Evolutionary conservation across 805 yeast genomes (phyloP), one percentile per base, ranked within the genome.

Genomic region (Sugiyamaella chiloensis): DNA sequence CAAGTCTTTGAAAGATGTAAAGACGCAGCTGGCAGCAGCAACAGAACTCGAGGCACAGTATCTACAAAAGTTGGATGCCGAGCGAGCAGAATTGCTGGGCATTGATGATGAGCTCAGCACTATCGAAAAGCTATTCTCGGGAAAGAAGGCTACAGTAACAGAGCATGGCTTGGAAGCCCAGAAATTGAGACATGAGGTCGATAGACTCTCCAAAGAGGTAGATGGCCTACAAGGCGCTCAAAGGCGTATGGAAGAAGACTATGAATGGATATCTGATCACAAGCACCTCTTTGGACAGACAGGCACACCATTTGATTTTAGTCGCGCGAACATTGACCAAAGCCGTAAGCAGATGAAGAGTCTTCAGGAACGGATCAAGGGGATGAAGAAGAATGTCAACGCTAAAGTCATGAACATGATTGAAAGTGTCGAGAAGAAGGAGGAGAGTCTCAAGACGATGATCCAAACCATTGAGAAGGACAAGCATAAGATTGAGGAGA

Each of bases 351-450:
- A 83, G 52, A 75, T 81, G 34, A 66, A 67, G 9, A 73, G 76
- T 40, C 73, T 87, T 54, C 69, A 74, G 16, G 84, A 76, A 26
- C 74, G 80, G 52, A 79, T 81, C 59, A 75, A 79, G 46, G 78
- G 78, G 3, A 80, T 91, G 85, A 84, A 78, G 66, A 75, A 88
- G 47, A 87, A 83, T 54, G 95, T 90, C 14, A 88, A 89, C 58
- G 75, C 84, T 2, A 85, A 89, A 60, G 87, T 88, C 52, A 86
- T 86, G 95, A 82, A 82, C 58, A 86, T 85, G 85, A 87, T 88
- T 53, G 96, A 89, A 59, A 87, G 81, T 55, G 95, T 87, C 23
- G 96, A 89, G 62, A 88, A 85, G 73, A 87, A 88, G 61, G 97
- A 89, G 60, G 63, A 73, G 6, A 74, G 90, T 3, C 72, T 91